Base-by-base conservation (phyloP, 1,284 basidiomycete genomes). In the Porodaedalea pini region DNA sequence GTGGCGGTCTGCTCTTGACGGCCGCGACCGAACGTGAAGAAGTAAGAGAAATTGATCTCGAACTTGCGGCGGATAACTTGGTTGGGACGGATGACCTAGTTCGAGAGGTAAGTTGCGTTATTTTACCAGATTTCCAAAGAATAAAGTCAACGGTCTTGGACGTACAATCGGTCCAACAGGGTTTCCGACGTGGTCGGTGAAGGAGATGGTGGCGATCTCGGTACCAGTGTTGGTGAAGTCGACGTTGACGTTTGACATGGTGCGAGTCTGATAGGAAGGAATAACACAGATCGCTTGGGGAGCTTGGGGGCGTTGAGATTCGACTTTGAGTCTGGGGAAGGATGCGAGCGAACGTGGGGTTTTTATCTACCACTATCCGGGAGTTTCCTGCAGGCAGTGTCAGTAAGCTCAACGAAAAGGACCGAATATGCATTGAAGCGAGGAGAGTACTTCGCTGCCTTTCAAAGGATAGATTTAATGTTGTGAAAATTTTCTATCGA, bases 201-300 rank as follows among this genome's bases (percentile, higher is more conserved):
- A 41, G n/a, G 39, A 43, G 10, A 53, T 43, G 15, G 39, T 53
- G 32, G 37, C 34, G 25, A 55, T 55, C 23, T 48, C 44, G 19
- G 27, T 10, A 13, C 53, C 53, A 4, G 53, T 55, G 53, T 55
- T 55, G 27, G 43, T 34, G 53, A 55, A 55, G 43, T 55, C 53
- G 37, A 55, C 44, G 32, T 48, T 45, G 32, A 48, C 43, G 7
- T 8, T 37, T 27, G 51, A 53, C 37, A 40, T 53, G 17, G 27
- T 27, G 36, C 25, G 21, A 11, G 23, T 13, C 19, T 21, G 15
- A 8, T n/a, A 11, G 2, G 25, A 11, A 21, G 17, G 21, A 19
- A 25, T 29, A 15, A 49, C 3, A 15, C 29, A 6, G 21, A 31
- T 25, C 10, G 47, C 19, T 45, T 13, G 27, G 25, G 34, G 7